Percentiles rank a stretch among this genome's conserved stretches.
These are phyloP conservation scores for Phaffomyces antillensis DNA, from an alignment of 805 yeast genomes.

Conservation along the genomic window DNA sequence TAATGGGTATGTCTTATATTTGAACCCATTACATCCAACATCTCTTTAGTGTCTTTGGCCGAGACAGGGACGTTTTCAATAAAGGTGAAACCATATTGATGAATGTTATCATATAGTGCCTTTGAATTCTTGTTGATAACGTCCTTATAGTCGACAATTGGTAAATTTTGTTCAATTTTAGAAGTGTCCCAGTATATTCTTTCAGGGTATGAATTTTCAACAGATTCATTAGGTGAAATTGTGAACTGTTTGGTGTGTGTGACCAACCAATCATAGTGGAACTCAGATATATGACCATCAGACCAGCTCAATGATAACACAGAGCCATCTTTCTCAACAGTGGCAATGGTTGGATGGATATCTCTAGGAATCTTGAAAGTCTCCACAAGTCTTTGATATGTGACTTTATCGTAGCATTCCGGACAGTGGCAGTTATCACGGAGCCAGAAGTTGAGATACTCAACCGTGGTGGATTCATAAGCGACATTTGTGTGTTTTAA, in stretches of 20 bases:
- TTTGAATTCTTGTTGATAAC: slow-evolving; percentile 33
- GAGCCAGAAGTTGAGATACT: slow-evolving; percentile 48
- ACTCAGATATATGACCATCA: slow-evolving; percentile 15
- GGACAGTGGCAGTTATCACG: slow-evolving; percentile 59
- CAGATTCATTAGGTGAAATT: slow-evolving; percentile 24
- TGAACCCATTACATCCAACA: slow-evolving; percentile 47
- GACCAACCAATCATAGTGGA: slow-evolving; percentile 16
- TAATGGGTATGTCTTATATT: slow-evolving; percentile 65
- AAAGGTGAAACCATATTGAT: slow-evolving; percentile 49
- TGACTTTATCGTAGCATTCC: slow-evolving; percentile 43
- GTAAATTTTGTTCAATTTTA: slow-evolving; percentile 22
- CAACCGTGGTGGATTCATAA: neutral
- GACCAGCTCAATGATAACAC: slow-evolving; percentile 7
- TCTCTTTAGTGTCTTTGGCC: slow-evolving; percentile 50
- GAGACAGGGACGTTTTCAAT: slow-evolving; percentile 54
- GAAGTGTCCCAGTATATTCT: slow-evolving; percentile 39
- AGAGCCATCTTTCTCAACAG: neutral
- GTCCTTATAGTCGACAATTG: slow-evolving; percentile 34
- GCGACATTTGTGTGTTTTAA: neutral
- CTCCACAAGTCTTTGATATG: slow-evolving; percentile 54
- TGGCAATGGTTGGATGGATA: slow-evolving; percentile 13
- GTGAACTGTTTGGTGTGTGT: slow-evolving; percentile 25
- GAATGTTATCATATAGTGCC: slow-evolving; percentile 17
- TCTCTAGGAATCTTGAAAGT: slow-evolving; percentile 36
- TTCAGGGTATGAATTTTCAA: slow-evolving; percentile 32